Evolutionary conservation across 306 rosid species (phyloP).

Genomic region (Cucurbita moschata): DNA sequence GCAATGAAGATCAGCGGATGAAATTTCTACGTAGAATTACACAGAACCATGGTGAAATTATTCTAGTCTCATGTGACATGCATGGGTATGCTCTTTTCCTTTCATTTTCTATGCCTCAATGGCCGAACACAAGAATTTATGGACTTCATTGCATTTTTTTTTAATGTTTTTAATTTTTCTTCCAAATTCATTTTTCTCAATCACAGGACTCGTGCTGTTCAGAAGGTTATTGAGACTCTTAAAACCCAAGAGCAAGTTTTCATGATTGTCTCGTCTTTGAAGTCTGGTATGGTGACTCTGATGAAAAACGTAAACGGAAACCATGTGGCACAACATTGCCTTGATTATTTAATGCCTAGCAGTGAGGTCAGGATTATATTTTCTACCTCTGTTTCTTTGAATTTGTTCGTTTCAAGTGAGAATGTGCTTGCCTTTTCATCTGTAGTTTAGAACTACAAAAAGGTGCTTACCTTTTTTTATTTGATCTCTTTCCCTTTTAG

Average conservation of each 20-base stretch:
- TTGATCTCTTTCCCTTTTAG: background rate
- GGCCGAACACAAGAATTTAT: background rate
- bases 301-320: conserved; percentile 40
- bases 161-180: background rate
- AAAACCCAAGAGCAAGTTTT: conserved; percentile 28
- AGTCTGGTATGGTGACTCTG: conserved; percentile 26
- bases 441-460: background rate
- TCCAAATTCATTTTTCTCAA: conserved; percentile 4
- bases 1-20: conserved; percentile 34
- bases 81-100: conserved; percentile 37
- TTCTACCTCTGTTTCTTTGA: background rate
- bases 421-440: background rate
- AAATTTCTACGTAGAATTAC: conserved; percentile 27
- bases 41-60: conserved; percentile 23
- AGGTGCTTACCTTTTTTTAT: background rate
- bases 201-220: conserved; percentile 48
- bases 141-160: background rate
- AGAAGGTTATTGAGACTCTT: conserved; percentile 51
- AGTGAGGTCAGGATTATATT: conserved; percentile 21
- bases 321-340: conserved; percentile 48
- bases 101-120: conserved; percentile 1
- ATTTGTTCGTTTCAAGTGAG: background rate
- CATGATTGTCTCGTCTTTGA: conserved; percentile 33
- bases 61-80: conserved; percentile 38
- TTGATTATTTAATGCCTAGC: conserved; percentile 28